A percentile compares a stretch with the other conserved stretches of the same genome.
Evolutionary conservation across 495 filamentous ascomycete species (phyloP).

Genomic region (Patellaria atrata): DNA sequence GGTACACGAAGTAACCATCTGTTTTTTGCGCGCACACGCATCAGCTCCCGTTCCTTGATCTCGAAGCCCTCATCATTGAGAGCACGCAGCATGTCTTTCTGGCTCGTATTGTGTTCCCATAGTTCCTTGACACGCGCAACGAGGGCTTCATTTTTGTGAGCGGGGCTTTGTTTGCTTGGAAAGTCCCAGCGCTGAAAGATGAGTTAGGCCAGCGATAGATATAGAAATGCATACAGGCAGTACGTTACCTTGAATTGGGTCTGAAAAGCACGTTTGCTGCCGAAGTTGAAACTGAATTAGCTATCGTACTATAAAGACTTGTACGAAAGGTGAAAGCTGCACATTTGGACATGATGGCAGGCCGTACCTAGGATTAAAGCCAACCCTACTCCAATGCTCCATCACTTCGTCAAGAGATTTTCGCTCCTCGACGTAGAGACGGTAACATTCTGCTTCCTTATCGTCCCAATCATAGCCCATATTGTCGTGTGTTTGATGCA

Average conservation of each 20-base stretch:
- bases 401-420: constrained; percentile 41
- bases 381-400: constrained; percentile 10
- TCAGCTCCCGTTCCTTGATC: constrained; percentile 54
- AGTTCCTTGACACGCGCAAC: constrained; percentile 56
- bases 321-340: constrained; percentile 5
- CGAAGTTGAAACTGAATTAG: constrained; percentile 3
- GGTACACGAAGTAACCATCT: constrained; percentile 47
- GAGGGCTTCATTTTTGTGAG: constrained; percentile 49
- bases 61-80: constrained; percentile 57
- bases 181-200: constrained; percentile 49
- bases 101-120: constrained; percentile 56
- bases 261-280: constrained; percentile 59
- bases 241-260: constrained; percentile 43
- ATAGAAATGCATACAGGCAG: too few species aligned
- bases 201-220: constrained; percentile 1
- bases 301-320: constrained; percentile 9
- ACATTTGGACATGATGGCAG: not conserved
- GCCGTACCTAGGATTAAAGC: constrained; percentile 19
- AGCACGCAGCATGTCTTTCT: constrained; percentile 57
- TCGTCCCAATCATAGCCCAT: constrained; percentile 70
- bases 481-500: constrained; percentile 5
- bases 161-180: constrained; percentile 54
- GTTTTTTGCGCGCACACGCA: constrained; percentile 49
- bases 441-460: constrained; percentile 51
- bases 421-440: constrained; percentile 60